phyloP scores from a whole-genome alignment of 345 rosid genomes.

The Salix caprea region DNA sequence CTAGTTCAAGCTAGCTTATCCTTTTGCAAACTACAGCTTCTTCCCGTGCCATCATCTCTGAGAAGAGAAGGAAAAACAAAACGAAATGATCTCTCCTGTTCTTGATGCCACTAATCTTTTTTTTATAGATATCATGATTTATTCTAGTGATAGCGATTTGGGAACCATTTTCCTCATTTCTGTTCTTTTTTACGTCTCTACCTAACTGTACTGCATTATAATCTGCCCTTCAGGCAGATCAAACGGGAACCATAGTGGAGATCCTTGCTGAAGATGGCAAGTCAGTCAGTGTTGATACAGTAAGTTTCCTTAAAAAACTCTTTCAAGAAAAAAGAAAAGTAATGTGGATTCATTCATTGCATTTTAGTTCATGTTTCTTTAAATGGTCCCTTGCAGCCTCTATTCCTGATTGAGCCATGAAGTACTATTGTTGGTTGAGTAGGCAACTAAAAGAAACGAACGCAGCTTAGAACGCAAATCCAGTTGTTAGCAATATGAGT shows the following conservation, averaged over 20 bases:
- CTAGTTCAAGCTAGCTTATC: too few species aligned
- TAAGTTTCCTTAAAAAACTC: constrained; percentile 27
- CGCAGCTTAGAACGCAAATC: constrained; percentile 9
- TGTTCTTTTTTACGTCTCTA: background rate
- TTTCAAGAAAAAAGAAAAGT: background rate
- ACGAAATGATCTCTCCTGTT: too few species aligned
- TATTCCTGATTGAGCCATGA: constrained; percentile 71
- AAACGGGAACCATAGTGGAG: constrained; percentile 71
- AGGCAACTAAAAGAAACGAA: constrained; percentile 4
- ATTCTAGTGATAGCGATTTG: too few species aligned
- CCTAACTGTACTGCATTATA: background rate
- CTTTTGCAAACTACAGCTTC: too few species aligned
- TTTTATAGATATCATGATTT: too few species aligned
- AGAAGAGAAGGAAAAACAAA: too few species aligned
- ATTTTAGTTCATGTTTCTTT: background rate
- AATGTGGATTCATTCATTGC: background rate
- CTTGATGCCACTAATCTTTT: too few species aligned
- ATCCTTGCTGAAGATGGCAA: constrained; percentile 72
- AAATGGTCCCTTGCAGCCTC: constrained; percentile 46
- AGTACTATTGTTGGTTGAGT: background rate
- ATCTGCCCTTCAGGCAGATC: constrained; percentile 53
- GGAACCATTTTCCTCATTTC: background rate
- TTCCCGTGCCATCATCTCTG: too few species aligned
- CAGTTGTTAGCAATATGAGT: constrained; percentile 17
- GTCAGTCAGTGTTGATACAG: constrained; percentile 62